These are phyloP conservation scores for Lonicera japonica DNA, from an alignment of 129 eudicot genomes.

Conservation along the genomic window DNA sequence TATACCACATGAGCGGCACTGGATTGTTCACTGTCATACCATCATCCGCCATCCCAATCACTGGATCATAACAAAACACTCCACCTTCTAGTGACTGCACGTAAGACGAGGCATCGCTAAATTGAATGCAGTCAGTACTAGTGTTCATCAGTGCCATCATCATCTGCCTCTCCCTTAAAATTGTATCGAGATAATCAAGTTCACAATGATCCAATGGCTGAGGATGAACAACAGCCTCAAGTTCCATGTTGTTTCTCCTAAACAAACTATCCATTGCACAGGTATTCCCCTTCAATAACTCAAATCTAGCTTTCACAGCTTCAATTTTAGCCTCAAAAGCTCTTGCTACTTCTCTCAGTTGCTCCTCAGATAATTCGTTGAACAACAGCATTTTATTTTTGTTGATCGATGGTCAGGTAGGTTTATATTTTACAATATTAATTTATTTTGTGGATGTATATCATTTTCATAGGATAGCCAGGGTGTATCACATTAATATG, in stretches of 20 bases:
- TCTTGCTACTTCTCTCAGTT: neutral
- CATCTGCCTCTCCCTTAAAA: neutral
- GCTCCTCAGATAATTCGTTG: neutral
- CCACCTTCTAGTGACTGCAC: neutral
- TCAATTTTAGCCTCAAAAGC: conserved; percentile 5
- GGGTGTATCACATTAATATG: no score
- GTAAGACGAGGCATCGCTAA: neutral
- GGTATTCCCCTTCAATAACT: neutral
- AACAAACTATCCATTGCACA: no score
- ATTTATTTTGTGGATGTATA: no score
- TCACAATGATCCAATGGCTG: neutral
- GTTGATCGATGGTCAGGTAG: no score
- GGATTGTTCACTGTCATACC: neutral
- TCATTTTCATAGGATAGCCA: no score
- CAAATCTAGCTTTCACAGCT: conserved; percentile 3
- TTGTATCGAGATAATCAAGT: neutral
- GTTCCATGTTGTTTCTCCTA: no score
- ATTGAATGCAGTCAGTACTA: neutral
- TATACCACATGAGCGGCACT: no score
- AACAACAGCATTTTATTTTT: no score
- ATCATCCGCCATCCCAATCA: neutral
- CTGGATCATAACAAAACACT: neutral
- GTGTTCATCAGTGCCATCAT: neutral
- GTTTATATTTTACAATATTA: no score
- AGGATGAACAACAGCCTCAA: no score